A percentile compares a stretch with the other conserved stretches of the same genome.
These are phyloP conservation scores for Penicillium sumatraense DNA, from an alignment of 2,329 filamentous ascomycete genomes.

Conservation along the genomic window DNA sequence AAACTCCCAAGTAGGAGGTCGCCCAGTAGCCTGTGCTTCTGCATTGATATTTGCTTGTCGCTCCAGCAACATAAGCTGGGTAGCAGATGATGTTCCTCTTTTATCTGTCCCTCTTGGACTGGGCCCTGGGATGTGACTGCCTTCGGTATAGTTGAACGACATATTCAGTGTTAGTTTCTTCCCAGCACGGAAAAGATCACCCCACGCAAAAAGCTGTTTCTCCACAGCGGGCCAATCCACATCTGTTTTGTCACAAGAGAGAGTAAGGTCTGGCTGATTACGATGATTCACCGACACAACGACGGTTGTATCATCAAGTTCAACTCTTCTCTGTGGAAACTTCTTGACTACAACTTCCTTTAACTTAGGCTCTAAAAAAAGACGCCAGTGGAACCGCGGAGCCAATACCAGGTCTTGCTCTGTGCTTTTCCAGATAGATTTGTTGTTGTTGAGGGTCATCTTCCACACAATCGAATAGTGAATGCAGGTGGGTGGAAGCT, in stretches of 20 bases:
- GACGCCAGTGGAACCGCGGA: constrained; percentile 14
- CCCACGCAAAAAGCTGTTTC: constrained; percentile 9
- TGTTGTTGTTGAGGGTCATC: constrained; percentile 13
- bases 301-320: neutral
- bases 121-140: neutral
- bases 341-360: neutral
- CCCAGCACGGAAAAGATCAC: constrained; percentile 5
- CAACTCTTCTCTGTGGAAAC: neutral
- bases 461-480: constrained; percentile 13
- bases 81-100: constrained; percentile 20
- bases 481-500: constrained; percentile 7
- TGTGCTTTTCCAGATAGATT: constrained; percentile 7
- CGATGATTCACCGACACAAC: neutral
- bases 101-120: constrained; percentile 15
- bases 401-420: constrained; percentile 18
- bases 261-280: neutral
- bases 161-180: constrained; percentile 10
- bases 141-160: constrained; percentile 6
- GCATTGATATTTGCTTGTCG: constrained; percentile 8
- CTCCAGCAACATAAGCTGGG: constrained; percentile 14
- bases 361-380: constrained; percentile 18
- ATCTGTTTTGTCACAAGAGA: constrained; percentile 4
- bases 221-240: constrained; percentile 11
- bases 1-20: constrained; percentile 32
- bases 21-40: constrained; percentile 3